These are phyloP conservation scores for Peltaster fructicola DNA, from an alignment of 2,329 filamentous ascomycete genomes.

Conservation along the genomic window DNA sequence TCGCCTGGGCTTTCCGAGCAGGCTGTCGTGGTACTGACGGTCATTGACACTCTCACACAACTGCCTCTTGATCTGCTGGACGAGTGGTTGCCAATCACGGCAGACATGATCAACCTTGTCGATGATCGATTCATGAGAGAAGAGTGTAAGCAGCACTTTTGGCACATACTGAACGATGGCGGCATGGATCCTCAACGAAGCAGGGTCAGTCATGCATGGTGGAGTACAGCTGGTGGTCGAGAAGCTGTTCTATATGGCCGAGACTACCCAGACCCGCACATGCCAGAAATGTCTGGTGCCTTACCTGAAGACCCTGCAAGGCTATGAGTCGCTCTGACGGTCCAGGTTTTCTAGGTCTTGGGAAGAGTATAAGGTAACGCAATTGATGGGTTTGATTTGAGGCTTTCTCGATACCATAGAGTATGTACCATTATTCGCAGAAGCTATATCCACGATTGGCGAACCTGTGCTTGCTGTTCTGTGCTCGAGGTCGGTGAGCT, in stretches of 20 bases:
- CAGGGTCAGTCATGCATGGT: constrained; percentile 67
- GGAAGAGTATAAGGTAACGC: no score
- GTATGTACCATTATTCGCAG: no score
- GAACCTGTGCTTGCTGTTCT: no score
- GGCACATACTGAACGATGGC: constrained; percentile 60
- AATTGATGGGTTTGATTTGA: no score
- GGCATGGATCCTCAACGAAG: constrained; percentile 81
- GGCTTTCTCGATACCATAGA: no score
- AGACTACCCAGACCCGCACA: constrained; percentile 18
- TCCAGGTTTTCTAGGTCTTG: no score
- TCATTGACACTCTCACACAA: constrained; percentile 64
- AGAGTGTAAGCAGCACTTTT: constrained; percentile 52
- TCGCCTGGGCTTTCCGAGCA: constrained; percentile 49
- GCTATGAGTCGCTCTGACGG: no score
- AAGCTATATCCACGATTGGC: no score
- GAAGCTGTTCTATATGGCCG: constrained; percentile 36
- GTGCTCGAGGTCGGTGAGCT: no score
- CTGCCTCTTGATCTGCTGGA: constrained; percentile 52
- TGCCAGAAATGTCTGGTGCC: constrained; percentile 37
- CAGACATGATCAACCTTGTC: constrained; percentile 48
- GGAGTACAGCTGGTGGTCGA: constrained; percentile 49
- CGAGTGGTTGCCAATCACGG: constrained; percentile 63
- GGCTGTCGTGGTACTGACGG: constrained; percentile 54
- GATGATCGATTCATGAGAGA: constrained; percentile 43
- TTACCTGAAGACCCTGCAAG: constrained; percentile 22